A percentile compares a stretch with the other conserved stretches of the same genome.
Evolutionary conservation across 345 rosid genomes (phyloP).

Genomic region (Acer yangbiense): DNA sequence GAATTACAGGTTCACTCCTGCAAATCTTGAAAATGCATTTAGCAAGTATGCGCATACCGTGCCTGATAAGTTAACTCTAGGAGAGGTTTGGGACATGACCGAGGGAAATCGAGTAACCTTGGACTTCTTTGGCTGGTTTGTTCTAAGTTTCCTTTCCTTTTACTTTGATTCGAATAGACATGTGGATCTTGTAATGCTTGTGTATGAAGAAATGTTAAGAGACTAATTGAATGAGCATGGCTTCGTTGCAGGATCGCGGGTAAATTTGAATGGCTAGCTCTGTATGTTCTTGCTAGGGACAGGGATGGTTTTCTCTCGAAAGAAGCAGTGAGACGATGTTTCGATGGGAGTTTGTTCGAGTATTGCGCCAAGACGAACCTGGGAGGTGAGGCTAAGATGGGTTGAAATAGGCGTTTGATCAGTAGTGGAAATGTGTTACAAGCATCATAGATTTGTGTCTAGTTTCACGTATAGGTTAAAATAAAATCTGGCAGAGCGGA

Average conservation of each 20-base stretch:
- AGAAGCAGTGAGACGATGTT: slow-evolving; percentile 77
- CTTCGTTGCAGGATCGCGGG: slow-evolving; percentile 7
- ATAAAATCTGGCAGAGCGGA: not conserved
- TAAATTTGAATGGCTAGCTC: slow-evolving; percentile 63
- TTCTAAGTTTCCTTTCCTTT: not conserved
- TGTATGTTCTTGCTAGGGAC: slow-evolving; percentile 67
- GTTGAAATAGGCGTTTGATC: not conserved
- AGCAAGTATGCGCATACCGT: slow-evolving; percentile 71
- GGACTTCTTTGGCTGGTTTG: slow-evolving; percentile 73
- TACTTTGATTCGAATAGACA: not conserved
- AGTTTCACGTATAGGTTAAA: not conserved
- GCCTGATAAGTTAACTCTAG: slow-evolving; percentile 58
- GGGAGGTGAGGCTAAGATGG: slow-evolving; percentile 38
- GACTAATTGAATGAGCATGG: not conserved
- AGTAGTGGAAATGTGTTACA: too few species aligned
- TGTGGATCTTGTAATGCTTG: not conserved
- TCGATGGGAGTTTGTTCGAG: slow-evolving; percentile 81
- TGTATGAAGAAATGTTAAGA: too few species aligned
- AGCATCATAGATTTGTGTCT: not conserved
- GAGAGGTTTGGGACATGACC: slow-evolving; percentile 84
- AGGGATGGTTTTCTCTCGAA: slow-evolving; percentile 69
- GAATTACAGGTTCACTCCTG: slow-evolving; percentile 56
- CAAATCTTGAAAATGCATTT: slow-evolving; percentile 58
- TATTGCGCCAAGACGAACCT: slow-evolving; percentile 63
- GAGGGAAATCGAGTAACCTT: slow-evolving; percentile 58